Percentiles rank a stretch among this genome's conserved stretches.
phyloP scores from a whole-genome alignment of 495 filamentous ascomycete species.

The Barbatosphaeria neglecta region DNA sequence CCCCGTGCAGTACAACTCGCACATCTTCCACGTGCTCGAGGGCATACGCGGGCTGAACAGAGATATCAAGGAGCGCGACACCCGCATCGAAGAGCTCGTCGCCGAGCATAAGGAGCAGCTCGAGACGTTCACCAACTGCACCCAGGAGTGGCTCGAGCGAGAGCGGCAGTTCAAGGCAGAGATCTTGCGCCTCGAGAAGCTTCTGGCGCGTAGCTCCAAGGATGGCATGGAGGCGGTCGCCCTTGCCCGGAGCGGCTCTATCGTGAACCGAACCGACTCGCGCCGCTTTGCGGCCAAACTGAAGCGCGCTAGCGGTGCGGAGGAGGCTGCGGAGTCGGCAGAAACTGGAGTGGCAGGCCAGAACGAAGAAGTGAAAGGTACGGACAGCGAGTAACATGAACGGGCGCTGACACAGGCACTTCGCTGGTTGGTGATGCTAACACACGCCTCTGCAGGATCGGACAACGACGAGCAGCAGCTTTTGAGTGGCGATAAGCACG shows the following conservation, averaged over 20 bases:
- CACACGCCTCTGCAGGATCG: neutral
- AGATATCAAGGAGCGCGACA: slow-evolving; percentile 6
- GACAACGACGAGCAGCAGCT: neutral
- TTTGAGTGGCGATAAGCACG: neutral
- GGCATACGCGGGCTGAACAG: slow-evolving; percentile 16
- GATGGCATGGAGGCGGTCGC: slow-evolving; percentile 35
- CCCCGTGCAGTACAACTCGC: slow-evolving; percentile 26
- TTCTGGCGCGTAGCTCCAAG: slow-evolving; percentile 30
- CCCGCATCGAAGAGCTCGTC: slow-evolving; percentile 15
- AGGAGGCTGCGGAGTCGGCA: neutral
- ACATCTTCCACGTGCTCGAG: slow-evolving; percentile 29
- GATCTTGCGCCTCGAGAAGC: slow-evolving; percentile 36
- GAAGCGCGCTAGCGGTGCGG: slow-evolving; percentile 13
- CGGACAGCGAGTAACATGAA: too few species aligned
- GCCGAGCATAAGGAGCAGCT: slow-evolving; percentile 23
- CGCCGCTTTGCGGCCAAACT: slow-evolving; percentile 21
- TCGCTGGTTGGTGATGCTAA: neutral
- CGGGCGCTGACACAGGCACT: neutral
- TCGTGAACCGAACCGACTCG: slow-evolving; percentile 22
- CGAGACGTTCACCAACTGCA: slow-evolving; percentile 23
- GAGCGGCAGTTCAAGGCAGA: slow-evolving; percentile 33
- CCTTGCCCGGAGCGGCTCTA: slow-evolving; percentile 29
- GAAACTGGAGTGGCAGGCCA: neutral
- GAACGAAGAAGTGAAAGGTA: too few species aligned
- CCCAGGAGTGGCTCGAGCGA: slow-evolving; percentile 29